These are phyloP conservation scores for Pleodorina starrii DNA, from an alignment of 139 green algal genomes.

Conservation along the genomic window DNA sequence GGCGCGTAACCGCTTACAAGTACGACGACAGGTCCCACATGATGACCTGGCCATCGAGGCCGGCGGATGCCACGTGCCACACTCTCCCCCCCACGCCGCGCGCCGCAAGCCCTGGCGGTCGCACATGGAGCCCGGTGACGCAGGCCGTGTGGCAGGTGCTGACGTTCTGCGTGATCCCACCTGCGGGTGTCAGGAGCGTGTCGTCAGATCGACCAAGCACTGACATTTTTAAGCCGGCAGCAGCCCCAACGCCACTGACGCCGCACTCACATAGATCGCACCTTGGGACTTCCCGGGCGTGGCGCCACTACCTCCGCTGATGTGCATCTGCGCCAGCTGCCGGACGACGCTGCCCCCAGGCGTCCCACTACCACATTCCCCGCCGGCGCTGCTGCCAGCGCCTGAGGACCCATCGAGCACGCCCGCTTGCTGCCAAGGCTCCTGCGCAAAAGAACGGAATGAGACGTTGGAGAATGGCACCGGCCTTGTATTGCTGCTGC, in stretches of 20 bases:
- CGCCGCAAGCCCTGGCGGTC: not conserved
- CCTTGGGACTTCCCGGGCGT: no score
- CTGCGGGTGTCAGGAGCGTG: not conserved
- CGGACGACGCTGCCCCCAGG: not conserved
- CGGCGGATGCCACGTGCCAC: conserved; percentile 29
- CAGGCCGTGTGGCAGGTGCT: not conserved
- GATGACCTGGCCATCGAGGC: conserved; percentile 23
- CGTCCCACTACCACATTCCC: no score
- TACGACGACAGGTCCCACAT: conserved; percentile 33
- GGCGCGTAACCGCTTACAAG: not conserved
- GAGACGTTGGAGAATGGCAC: no score
- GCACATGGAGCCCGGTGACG: not conserved
- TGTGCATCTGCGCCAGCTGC: conserved; percentile 13
- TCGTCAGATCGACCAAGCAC: not conserved
- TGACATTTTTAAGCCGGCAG: no score
- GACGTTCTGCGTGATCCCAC: not conserved
- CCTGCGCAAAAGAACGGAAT: not conserved
- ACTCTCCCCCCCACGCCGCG: not conserved
- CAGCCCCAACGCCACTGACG: no score
- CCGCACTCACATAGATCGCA: no score
- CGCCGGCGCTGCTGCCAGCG: not conserved
- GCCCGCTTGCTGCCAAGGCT: conserved; percentile 1
- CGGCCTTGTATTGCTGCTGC: no score
- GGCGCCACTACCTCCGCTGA: not conserved
- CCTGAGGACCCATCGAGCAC: not conserved